Conservation (phyloP, 768 basidiomycete genomes). For the Xanthoconium purpureum region DNA sequence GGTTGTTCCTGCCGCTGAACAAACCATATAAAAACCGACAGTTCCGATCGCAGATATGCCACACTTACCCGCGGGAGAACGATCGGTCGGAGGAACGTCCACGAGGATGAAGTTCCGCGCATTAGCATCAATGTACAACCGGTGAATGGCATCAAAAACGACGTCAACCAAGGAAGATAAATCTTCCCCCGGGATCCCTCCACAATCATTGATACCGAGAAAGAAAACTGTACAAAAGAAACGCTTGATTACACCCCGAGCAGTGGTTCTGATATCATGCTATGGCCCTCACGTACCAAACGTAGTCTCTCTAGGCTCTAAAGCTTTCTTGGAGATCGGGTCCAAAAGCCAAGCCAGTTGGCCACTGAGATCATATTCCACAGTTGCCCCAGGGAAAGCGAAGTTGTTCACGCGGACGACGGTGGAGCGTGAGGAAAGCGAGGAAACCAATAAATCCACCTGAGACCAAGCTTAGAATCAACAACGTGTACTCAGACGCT, state of each 20-base stretch:
- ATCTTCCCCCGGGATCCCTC: neutral
- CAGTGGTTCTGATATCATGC: neutral
- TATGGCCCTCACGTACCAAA: neutral
- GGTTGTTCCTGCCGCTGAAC: neutral
- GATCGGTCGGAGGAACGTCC: constrained; percentile 15
- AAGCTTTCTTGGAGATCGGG: neutral
- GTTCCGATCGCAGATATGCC: neutral
- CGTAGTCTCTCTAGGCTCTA: neutral
- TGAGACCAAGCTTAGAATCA: neutral
- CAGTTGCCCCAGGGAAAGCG: constrained; percentile 12
- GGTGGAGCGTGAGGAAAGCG: neutral
- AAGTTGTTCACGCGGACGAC: neutral
- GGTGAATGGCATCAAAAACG: constrained; percentile 4
- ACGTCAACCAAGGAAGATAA: neutral
- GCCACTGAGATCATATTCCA: constrained; percentile 2
- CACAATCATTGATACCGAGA: constrained; percentile 13
- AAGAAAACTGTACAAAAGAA: constrained; percentile 1
- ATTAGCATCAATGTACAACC: neutral
- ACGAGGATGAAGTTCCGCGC: constrained; percentile 13
- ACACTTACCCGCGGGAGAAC: constrained; percentile 5
- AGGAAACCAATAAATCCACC: constrained; percentile 8
- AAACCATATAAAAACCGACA: neutral
- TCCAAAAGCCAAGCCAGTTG: constrained; percentile 5
- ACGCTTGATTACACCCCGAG: neutral
- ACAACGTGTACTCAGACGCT: neutral